Base-by-base conservation (phyloP, 352 stramenopile species). In the Globisporangium radiosum region DNA sequence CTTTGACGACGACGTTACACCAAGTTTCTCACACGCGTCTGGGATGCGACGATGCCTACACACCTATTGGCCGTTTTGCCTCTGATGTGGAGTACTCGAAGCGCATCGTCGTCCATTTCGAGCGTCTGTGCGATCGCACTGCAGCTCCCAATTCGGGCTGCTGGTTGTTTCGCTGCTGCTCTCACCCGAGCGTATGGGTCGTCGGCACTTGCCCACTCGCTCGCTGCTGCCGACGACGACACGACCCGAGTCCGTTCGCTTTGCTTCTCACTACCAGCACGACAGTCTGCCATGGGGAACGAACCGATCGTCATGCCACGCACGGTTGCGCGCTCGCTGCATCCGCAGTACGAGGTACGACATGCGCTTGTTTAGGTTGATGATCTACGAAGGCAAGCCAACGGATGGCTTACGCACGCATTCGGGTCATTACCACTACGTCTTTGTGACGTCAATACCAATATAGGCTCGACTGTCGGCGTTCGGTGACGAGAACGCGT, bases 321-420 rank as follows among this genome's bases (percentile, higher is more conserved):
- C 53, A 57, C 54, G 11, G 25, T 13, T 9, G 43, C 7, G 3
- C 47, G 54, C 45, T 48, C 73, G 7, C 63, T 88, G 42, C 74
- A 90, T 44, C 70, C 75, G 19, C 71, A 81, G 39, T 90, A 87
- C 50, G 78, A 76, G 54, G 62, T 69, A 40, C 36, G 47, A 15
- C 1, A 4, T 36, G 44, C 14, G 0, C 13, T 51, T 62, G 43
- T 36, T 5, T 33, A 47, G 15, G 4, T 37, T 50, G 8, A 61
- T 56, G 6, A 36, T 69, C 13, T 45, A 54, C 36, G 68, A 63
- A 54, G 9, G 40, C 6, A 37, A 33, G 25, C 45, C 7, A 17
- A 9, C n/a, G 10, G 45, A n/a, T 36, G 17, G 6, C 17, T 50
- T 8, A 47, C 43, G 7, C 45, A 9, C 4, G 44, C 17, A 49